phyloP scores from a whole-genome alignment of 1,139 yeast genomes.

The Sugiyamaella sp. region DNA sequence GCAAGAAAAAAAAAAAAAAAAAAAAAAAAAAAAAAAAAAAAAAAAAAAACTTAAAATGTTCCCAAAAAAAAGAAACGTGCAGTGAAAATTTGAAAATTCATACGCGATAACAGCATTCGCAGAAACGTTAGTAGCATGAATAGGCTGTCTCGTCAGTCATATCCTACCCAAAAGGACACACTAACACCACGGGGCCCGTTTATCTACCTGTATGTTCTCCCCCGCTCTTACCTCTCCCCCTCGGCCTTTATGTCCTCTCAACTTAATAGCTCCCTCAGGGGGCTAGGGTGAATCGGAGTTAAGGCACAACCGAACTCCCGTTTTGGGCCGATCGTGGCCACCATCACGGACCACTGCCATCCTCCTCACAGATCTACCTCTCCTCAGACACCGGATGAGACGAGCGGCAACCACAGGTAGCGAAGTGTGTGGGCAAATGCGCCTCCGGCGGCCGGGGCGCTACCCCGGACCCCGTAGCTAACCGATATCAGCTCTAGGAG shows the following conservation, averaged over 20 bases:
- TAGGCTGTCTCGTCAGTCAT: background rate
- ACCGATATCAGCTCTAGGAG: no score
- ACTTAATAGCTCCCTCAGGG: no score
- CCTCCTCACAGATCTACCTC: background rate
- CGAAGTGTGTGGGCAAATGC: background rate
- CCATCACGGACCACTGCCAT: background rate
- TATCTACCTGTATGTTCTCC: no score
- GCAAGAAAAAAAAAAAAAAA: slow-evolving; percentile 10
- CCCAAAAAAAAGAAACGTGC: slow-evolving; percentile 8
- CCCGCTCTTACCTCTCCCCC: no score
- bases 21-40: slow-evolving; percentile 14
- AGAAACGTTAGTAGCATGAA: no score
- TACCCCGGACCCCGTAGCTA: background rate
- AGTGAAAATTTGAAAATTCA: slow-evolving; percentile 1
- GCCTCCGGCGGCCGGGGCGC: background rate
- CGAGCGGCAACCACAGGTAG: background rate
- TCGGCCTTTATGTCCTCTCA: no score
- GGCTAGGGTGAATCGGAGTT: no score
- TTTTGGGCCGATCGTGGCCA: background rate
- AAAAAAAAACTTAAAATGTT: slow-evolving; percentile 2
- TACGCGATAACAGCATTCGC: slow-evolving; percentile 3
- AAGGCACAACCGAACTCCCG: no score
- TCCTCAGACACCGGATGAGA: background rate
- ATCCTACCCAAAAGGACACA: background rate
- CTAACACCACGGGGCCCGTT: background rate